These are phyloP conservation scores for Candida tammaniensis DNA, from an alignment of 805 yeast species.

Conservation along the genomic window DNA sequence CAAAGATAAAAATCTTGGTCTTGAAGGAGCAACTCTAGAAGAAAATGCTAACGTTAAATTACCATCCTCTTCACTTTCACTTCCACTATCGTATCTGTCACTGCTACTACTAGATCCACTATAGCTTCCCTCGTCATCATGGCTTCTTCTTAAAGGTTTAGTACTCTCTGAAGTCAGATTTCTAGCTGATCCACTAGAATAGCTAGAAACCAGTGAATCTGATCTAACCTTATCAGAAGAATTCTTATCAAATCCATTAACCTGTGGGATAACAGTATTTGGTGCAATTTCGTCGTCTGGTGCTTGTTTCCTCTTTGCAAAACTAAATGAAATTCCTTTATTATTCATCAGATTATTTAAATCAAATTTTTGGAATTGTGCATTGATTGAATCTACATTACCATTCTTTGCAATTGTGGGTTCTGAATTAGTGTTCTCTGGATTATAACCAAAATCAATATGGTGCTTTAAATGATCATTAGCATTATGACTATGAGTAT, in stretches of 20 bases:
- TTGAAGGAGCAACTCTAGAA: conserved; percentile 35
- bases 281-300: conserved; percentile 16
- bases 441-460: background rate
- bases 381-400: conserved; percentile 20
- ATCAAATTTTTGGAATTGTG: conserved; percentile 36
- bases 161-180: conserved; percentile 1
- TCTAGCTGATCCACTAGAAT: conserved; percentile 7
- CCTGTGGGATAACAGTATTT: conserved; percentile 11
- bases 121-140: background rate
- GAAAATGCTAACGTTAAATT: conserved; percentile 45
- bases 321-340: conserved; percentile 15
- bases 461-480: background rate
- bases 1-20: conserved; percentile 33
- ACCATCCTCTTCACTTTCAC: conserved; percentile 41
- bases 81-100: conserved; percentile 14
- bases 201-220: conserved; percentile 4
- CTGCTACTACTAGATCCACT: conserved; percentile 8
- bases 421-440: conserved; percentile 4
- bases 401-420: conserved; percentile 1
- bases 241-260: conserved; percentile 5
- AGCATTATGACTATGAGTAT: conserved; percentile 6
- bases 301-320: conserved; percentile 15
- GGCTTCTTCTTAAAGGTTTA: background rate
- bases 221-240: background rate
- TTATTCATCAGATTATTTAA: conserved; percentile 36